phyloP scores from a whole-genome alignment of 1,139 yeast species.

The Suhomyces bokatorum region DNA sequence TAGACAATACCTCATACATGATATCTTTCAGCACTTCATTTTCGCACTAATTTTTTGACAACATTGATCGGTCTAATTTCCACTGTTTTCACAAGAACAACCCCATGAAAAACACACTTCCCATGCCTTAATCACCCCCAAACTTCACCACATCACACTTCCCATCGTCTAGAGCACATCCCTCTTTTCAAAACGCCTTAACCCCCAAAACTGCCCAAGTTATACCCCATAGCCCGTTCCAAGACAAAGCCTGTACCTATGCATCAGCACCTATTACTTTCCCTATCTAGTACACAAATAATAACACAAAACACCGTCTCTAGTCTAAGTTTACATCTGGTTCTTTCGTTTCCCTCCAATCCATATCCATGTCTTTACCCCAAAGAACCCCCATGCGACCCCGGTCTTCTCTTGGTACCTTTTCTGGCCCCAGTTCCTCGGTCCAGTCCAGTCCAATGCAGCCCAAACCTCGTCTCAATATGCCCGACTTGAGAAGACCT shows the following conservation, averaged over 20 bases:
- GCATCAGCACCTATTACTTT: slow-evolving; percentile 8
- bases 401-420: slow-evolving; percentile 17
- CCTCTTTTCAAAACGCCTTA: too few species aligned
- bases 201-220: too few species aligned
- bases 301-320: slow-evolving; percentile 8
- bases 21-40: too few species aligned
- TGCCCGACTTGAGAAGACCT: slow-evolving; percentile 22
- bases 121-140: not conserved
- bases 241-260: not conserved
- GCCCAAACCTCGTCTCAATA: slow-evolving; percentile 11
- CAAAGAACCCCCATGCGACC: slow-evolving; percentile 18
- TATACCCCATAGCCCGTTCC: not conserved
- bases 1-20: too few species aligned
- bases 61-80: too few species aligned
- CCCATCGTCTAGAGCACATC: too few species aligned
- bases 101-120: not conserved
- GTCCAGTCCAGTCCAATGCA: slow-evolving; percentile 11
- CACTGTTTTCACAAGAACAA: not conserved
- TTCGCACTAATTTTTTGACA: too few species aligned
- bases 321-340: not conserved
- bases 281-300: slow-evolving; percentile 10
- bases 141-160: too few species aligned
- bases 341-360: not conserved
- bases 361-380: slow-evolving; percentile 12
- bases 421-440: slow-evolving; percentile 3